A percentile compares a stretch with the other conserved stretches of the same genome.
phyloP scores from a whole-genome alignment of 2,329 filamentous ascomycete genomes.

The Colletotrichum cereale region DNA sequence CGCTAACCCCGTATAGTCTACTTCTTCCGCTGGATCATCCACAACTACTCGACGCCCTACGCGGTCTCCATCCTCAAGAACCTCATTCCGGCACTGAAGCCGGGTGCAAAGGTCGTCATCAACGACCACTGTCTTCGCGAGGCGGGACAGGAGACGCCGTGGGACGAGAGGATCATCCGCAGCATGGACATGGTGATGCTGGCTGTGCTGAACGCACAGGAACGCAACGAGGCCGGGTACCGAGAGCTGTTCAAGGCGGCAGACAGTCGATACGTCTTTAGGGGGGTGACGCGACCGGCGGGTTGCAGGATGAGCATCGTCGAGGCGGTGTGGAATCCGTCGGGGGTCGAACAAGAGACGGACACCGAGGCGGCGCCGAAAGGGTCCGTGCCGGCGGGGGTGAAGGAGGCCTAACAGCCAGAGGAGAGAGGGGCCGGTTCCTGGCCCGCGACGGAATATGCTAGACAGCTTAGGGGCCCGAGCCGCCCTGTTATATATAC shows the following conservation, averaged over 20 bases:
- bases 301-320: conserved; percentile 62
- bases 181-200: conserved; percentile 67
- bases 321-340: conserved; percentile 60
- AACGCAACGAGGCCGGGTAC: conserved; percentile 62
- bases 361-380: conserved; percentile 8
- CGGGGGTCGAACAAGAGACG: conserved; percentile 40
- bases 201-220: conserved; percentile 63
- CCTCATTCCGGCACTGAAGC: conserved; percentile 53
- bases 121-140: conserved; percentile 53
- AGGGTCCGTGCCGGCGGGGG: neutral
- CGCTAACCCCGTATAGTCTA: conserved; percentile 50
- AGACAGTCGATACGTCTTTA: conserved; percentile 58
- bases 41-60: conserved; percentile 59
- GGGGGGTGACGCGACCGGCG: conserved; percentile 55
- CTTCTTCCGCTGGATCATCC: conserved; percentile 58
- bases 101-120: conserved; percentile 47
- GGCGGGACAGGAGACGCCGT: conserved; percentile 53
- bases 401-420: neutral
- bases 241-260: conserved; percentile 57
- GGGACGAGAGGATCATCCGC: conserved; percentile 61
- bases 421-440: neutral
- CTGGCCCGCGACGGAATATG: neutral
- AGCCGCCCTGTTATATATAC: no score
- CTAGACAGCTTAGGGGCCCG: neutral
- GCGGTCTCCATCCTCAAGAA: conserved; percentile 48